A percentile compares a stretch with the other conserved stretches of the same genome.
These are phyloP conservation scores for Galerina marginata DNA, from an alignment of 768 basidiomycete genomes.

Conservation along the genomic window DNA sequence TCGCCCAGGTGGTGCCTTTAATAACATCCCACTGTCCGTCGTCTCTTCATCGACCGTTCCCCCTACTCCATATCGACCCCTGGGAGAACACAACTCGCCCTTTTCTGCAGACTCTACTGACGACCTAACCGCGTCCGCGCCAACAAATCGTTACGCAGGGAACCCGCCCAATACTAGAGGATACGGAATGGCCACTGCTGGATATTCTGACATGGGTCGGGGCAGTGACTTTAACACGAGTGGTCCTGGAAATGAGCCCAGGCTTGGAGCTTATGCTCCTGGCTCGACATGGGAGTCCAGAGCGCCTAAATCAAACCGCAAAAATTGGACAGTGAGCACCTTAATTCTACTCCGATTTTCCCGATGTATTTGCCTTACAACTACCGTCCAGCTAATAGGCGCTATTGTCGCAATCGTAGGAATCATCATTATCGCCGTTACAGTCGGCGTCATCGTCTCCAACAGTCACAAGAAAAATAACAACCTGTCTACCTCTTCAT, in stretches of 20 bases:
- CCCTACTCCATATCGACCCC: constrained; percentile 9
- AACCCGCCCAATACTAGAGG: constrained; percentile 17
- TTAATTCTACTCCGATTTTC: background rate
- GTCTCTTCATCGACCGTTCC: constrained; percentile 8
- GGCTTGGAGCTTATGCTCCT: constrained; percentile 24
- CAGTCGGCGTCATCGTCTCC: constrained; percentile 63
- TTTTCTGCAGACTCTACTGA: constrained; percentile 24
- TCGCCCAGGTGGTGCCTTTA: constrained; percentile 7
- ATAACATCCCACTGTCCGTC: constrained; percentile 23
- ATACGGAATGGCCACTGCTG: constrained; percentile 18
- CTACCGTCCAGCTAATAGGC: constrained; percentile 50
- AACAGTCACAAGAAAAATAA: constrained; percentile 38
- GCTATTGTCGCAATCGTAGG: constrained; percentile 40
- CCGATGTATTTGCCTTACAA: background rate
- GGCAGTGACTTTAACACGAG: constrained; percentile 7
- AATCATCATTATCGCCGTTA: constrained; percentile 55
- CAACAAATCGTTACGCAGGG: constrained; percentile 3
- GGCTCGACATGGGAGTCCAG: constrained; percentile 24
- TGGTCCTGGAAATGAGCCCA: constrained; percentile 19
- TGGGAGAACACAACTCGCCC: constrained; percentile 9
- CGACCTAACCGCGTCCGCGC: constrained; percentile 16
- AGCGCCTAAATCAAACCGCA: constrained; percentile 23
- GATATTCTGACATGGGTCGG: constrained; percentile 5
- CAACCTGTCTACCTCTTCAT: constrained; percentile 19
- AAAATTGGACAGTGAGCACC: constrained; percentile 31